These are phyloP conservation scores for Xerocomellus intermedius DNA, from an alignment of 768 basidiomycete species.

Conservation along the genomic window DNA sequence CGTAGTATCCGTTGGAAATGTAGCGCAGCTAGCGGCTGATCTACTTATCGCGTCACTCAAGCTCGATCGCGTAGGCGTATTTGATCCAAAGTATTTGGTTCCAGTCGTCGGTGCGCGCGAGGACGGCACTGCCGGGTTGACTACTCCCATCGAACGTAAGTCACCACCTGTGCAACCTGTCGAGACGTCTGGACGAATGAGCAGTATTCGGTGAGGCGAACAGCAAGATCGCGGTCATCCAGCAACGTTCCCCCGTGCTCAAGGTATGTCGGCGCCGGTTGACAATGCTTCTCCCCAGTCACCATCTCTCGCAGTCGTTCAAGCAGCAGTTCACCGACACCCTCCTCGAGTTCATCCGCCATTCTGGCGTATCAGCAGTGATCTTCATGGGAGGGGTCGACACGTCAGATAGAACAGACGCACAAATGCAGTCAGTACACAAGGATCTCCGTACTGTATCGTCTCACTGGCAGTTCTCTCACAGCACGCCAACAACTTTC, in stretches of 20 bases:
- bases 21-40: slow-evolving; percentile 77
- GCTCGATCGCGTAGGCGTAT: slow-evolving; percentile 57
- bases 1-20: slow-evolving; percentile 76
- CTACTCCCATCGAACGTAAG: slow-evolving; percentile 76
- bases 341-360: slow-evolving; percentile 55
- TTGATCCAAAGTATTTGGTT: slow-evolving; percentile 61
- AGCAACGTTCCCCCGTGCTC: slow-evolving; percentile 77
- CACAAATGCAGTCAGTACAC: slow-evolving; percentile 68
- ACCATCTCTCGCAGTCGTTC: slow-evolving; percentile 43
- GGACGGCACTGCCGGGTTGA: slow-evolving; percentile 56
- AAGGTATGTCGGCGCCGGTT: slow-evolving; percentile 47
- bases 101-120: slow-evolving; percentile 77
- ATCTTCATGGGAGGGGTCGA: slow-evolving; percentile 78
- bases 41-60: slow-evolving; percentile 66
- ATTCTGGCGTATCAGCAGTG: slow-evolving; percentile 47
- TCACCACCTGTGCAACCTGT: neutral
- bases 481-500: slow-evolving; percentile 66
- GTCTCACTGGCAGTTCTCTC: slow-evolving; percentile 2
- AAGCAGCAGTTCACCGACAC: slow-evolving; percentile 66
- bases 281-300: neutral
- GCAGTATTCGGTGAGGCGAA: slow-evolving; percentile 63
- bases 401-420: slow-evolving; percentile 66
- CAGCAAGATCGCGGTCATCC: slow-evolving; percentile 57
- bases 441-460: neutral
- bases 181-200: neutral